Evolutionary conservation across 1,284 basidiomycete genomes (phyloP), one percentile per base, ranked within the genome.

Genomic region (Singerocomus inundabilis): DNA sequence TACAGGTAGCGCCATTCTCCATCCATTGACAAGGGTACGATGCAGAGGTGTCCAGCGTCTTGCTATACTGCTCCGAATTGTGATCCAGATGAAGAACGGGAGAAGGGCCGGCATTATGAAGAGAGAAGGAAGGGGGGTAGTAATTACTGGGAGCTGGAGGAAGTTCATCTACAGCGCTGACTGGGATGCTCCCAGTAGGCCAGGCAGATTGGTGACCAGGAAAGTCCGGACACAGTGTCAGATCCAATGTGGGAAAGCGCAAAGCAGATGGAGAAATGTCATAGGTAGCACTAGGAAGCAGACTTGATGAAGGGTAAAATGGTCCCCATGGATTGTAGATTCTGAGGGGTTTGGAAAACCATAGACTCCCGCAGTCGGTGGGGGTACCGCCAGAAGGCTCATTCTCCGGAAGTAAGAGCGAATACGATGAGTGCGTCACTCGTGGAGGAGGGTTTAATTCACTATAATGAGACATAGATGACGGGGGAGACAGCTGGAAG

Each of bases 21-120:
- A 44, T 50, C 64, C 61, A 63, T 34, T 39, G 49, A 37, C 61
- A 67, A 31, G 61, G 57, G 41, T 52, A 46, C n/a, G 44, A 57
- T 13, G 44, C 45, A 16, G 48, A 51, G 12, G 44, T 37, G 16
- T 47, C 38, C 29, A 44, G 31, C 15, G 32, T 37, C 30, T 24
- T 50, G 21, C 12, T 31, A 24, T 44, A 29, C 7, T 44, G 26
- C 25, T 53, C 46, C 28, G 38, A 34, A 30, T 41, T 15, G 30
- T 46, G 12, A 33, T 45, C 42, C 39, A 33, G 24, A 12, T 24
- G 29, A 16, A 38, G 35, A 41, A 24, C 32, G n/a, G 44, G 11
- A 30, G 31, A 28, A 4, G 35, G 8, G 4, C 8, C 9, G 16
- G 44, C 34, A 32, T n/a, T 11, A 2, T 51, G 41, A 32, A 30